These are phyloP conservation scores for Rhododendron ovatum DNA, from an alignment of 148 eudicot genomes.

Conservation along the genomic window DNA sequence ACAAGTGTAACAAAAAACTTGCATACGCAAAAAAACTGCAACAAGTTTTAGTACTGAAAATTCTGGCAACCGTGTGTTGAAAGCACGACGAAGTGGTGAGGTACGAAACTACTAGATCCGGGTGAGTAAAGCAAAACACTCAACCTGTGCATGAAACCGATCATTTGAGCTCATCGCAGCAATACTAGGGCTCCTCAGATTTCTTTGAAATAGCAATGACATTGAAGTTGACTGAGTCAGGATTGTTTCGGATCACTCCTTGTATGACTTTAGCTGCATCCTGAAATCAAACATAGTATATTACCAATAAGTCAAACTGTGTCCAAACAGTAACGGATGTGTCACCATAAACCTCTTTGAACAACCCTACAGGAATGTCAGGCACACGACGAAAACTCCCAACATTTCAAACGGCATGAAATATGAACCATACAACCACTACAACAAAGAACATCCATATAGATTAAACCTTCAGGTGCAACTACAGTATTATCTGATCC, in stretches of 20 bases:
- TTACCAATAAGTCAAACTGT: background rate
- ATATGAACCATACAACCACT: background rate
- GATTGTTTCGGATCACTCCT: conserved; percentile 64
- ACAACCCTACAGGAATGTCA: background rate
- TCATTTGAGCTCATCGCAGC: conserved; percentile 5
- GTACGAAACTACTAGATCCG: background rate
- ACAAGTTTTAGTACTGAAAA: background rate
- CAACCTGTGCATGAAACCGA: background rate
- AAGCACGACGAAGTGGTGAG: background rate
- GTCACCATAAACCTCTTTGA: background rate
- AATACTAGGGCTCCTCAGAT: conserved; percentile 11
- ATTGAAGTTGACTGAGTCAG: conserved; percentile 76
- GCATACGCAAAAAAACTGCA: background rate
- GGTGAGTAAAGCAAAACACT: background rate
- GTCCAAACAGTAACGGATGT: background rate
- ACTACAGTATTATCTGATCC: background rate
- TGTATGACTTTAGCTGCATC: conserved; percentile 86
- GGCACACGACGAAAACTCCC: background rate
- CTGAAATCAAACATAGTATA: conserved; percentile 27
- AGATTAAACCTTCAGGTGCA: background rate
- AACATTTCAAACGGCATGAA: background rate
- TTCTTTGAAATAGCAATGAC: conserved; percentile 83
- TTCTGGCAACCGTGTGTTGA: background rate
- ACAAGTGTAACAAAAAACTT: background rate
- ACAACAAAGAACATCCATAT: background rate